Evolutionary conservation across 129 eudicot genomes (phyloP), one percentile per base, ranked within the genome.

Genomic region (Artemisia tridentata): DNA sequence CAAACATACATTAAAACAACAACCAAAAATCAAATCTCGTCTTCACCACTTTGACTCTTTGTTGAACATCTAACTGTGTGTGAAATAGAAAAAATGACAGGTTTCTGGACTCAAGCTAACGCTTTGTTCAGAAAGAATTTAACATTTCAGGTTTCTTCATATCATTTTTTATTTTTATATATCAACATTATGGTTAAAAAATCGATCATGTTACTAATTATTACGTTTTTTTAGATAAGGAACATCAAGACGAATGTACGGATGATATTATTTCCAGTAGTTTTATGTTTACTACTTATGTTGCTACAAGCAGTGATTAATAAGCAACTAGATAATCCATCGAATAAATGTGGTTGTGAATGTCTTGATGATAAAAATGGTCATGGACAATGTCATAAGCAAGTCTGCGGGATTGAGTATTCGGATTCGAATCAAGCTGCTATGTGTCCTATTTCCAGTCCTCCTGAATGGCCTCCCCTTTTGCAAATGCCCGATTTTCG

Each of bases 401-500:
- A 63, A 80, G 88, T 74, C 11, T 91, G 97, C 50, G 97, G 97
- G 63, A 75, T 87, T 73, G 78, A 87, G 43, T 91, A 91, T 79
- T 91, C 97, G 64, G 81, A 80, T 72, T 49, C 81, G 73, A 72
- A 75, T 12, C 95, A 91, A 77, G 86, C 49, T 15, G 72, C 75
- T 52, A 73, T 76, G 5, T 92, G 98, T 73, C 72, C 92, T 17
- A 79, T 87, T 57, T 81, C 87, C 46, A 69, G 43, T 75, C 96
- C 99, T 14, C 89, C 90, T 47, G 84, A 85, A 80, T 93, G 99
- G 99, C 91, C 99, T 77, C 88, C 99, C 1, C 38, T 93, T 41
- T 65, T 93, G 71, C 99, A 93, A 65, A 31, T 93, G 64, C 99
- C 99, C 12, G 55, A 79, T 54, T 85, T 68, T 77, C 96, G 97